phyloP scores from a whole-genome alignment of 768 basidiomycete genomes.

The Serendipita sp. region DNA sequence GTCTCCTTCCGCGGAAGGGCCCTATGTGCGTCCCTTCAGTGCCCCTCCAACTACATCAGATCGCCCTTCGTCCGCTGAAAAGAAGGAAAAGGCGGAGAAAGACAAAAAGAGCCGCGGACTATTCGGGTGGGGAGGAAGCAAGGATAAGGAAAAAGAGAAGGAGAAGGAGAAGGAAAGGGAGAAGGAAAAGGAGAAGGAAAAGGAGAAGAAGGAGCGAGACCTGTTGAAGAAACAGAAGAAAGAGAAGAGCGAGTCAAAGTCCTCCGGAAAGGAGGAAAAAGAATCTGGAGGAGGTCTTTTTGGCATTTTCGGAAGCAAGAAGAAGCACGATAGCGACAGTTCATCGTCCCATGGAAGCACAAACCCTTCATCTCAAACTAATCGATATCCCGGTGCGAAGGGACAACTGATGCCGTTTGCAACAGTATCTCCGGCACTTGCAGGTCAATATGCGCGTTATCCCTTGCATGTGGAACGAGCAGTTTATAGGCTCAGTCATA shows the following conservation, averaged over 20 bases:
- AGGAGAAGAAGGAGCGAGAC: slow-evolving; percentile 24
- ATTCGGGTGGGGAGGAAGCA: slow-evolving; percentile 50
- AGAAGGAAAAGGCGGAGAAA: slow-evolving; percentile 46
- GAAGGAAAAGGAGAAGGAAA: slow-evolving; percentile 26
- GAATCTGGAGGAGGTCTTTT: slow-evolving; percentile 66
- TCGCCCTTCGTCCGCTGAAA: slow-evolving; percentile 23
- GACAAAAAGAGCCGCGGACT: slow-evolving; percentile 33
- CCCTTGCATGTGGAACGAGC: slow-evolving; percentile 98
- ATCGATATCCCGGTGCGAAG: neutral
- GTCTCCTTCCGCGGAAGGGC: slow-evolving; percentile 13
- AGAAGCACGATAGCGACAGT: slow-evolving; percentile 74
- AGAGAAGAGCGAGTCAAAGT: slow-evolving; percentile 23
- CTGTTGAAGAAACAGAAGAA: slow-evolving; percentile 28
- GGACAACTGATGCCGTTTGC: slow-evolving; percentile 33
- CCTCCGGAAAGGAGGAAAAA: slow-evolving; percentile 23
- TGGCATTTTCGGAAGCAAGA: slow-evolving; percentile 72
- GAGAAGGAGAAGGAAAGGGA: slow-evolving; percentile 10
- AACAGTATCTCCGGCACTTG: slow-evolving; percentile 30
- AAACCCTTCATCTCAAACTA: neutral
- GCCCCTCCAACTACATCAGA: slow-evolving; percentile 16
- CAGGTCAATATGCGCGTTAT: slow-evolving; percentile 53
- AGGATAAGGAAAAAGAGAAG: slow-evolving; percentile 35
- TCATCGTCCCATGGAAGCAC: neutral
- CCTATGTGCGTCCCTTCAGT: slow-evolving; percentile 16
- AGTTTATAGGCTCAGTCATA: slow-evolving; percentile 92